phyloP scores from a whole-genome alignment of 2,329 filamentous ascomycete genomes.

The Neurospora sp. region DNA sequence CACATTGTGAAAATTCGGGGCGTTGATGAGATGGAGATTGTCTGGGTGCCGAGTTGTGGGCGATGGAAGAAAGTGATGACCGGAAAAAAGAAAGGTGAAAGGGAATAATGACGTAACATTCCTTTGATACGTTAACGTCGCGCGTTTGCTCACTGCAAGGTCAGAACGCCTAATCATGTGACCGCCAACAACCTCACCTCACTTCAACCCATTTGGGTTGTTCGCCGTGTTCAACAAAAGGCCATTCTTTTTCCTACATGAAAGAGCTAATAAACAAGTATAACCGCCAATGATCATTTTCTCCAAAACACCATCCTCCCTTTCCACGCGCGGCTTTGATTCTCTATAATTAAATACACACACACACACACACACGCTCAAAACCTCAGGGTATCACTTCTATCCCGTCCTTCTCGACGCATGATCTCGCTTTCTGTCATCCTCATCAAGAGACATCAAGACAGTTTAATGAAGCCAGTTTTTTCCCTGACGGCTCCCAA shows the following conservation, averaged over 20 bases:
- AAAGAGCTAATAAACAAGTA: neutral
- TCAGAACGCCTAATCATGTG: neutral
- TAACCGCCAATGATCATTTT: neutral
- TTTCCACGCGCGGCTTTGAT: conserved; percentile 1
- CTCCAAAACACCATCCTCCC: neutral
- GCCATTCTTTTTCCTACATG: neutral
- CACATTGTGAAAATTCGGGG: conserved; percentile 20
- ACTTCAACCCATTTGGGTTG: neutral
- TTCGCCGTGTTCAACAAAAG: neutral
- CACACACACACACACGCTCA: neutral
- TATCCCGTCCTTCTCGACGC: neutral
- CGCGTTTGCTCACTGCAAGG: neutral
- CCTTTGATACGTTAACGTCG: neutral
- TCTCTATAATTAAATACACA: neutral
- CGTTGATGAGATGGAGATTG: neutral
- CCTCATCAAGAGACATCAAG: neutral
- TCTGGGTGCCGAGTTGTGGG: neutral
- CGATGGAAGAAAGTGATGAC: neutral
- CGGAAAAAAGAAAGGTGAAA: neutral
- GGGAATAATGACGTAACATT: neutral
- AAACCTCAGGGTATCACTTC: neutral
- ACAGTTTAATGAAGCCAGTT: neutral
- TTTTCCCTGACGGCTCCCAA: neutral
- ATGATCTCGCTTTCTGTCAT: neutral
- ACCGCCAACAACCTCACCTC: neutral